Evolutionary conservation across 306 rosid genomes (phyloP).

Genomic region (Lotus japonicus): DNA sequence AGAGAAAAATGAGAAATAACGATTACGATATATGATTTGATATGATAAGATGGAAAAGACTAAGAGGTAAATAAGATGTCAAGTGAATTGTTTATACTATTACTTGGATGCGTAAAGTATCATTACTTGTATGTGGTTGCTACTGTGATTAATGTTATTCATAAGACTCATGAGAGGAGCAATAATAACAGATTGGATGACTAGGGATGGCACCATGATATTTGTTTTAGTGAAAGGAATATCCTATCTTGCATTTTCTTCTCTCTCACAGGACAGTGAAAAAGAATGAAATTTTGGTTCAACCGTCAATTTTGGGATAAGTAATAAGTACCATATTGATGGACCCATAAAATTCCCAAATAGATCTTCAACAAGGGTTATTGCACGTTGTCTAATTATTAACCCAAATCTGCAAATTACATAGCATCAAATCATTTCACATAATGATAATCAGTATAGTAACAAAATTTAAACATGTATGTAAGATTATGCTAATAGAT

Average conservation of each 20-base stretch:
- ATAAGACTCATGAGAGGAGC: slow-evolving; percentile 24
- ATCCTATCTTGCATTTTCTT: neutral
- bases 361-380: neutral
- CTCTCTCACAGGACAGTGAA: neutral
- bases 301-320: slow-evolving; percentile 12
- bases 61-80: too few species aligned
- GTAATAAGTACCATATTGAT: slow-evolving; percentile 6
- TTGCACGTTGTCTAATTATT: slow-evolving; percentile 17
- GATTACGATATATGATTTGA: too few species aligned
- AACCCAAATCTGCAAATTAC: neutral
- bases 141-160: slow-evolving; percentile 20
- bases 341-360: slow-evolving; percentile 5
- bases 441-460: too few species aligned
- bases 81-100: too few species aligned
- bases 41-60: too few species aligned
- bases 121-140: neutral
- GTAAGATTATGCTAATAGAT: too few species aligned
- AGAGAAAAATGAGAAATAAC: too few species aligned
- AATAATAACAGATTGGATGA: slow-evolving; percentile 10
- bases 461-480: too few species aligned
- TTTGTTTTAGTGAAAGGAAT: slow-evolving; percentile 7
- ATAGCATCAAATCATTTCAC: slow-evolving; percentile 16
- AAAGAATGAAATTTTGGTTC: neutral
- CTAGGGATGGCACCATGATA: neutral
- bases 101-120: too few species aligned